Evolutionary conservation across 345 rosid genomes (phyloP), one percentile per base, ranked within the genome.

Genomic region (Euphorbia pulcherrima): DNA sequence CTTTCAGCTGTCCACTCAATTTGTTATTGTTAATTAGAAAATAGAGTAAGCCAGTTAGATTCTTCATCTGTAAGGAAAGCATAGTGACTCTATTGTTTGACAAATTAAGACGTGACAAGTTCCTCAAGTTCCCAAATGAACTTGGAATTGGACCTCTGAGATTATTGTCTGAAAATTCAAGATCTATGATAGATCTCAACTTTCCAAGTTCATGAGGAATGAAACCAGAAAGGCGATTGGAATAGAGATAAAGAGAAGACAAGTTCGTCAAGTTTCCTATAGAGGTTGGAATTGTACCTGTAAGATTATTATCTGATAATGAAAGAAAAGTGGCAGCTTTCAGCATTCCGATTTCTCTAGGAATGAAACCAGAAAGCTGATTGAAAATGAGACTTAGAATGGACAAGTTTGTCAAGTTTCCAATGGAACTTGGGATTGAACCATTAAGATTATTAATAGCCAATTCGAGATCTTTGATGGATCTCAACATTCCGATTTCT

Each of bases 341-440:
- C 47, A 41, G 12, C 47, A 7, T 41, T 2, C 47, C 47, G 8
- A 41, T 6, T 41, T 44, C 50, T 6, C 18, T 16, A 44, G 50
- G 50, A 2, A 44, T 44, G 2, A 18, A 44, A 44, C 50, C 50
- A 12, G 16, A 44, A 44, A 44, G 50, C 16, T 44, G 50, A 44
- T 44, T 44, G 17, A 5, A 44, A 44, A 1, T 3, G 16, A 44
- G 50, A 44, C 16, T 0, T 2, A 44, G 50, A 12, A 10, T 12
- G 50, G 17, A 44, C 2, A 11, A 44, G 50, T 41, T 74, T 57
- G 41, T 62, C 44, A 79, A 46, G 55, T 78, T 70, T 14, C 75
- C 77, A 28, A 79, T n/a, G 51, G 69, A 39, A 12, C 68, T 24
- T 27, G 85, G 81, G 46, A 83, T 69, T 0, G 64, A 8, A 5